Evolutionary conservation across 2,329 filamentous ascomycete species (phyloP), one percentile per base, ranked within the genome.

Genomic region (Arthrobotrys megalospora): DNA sequence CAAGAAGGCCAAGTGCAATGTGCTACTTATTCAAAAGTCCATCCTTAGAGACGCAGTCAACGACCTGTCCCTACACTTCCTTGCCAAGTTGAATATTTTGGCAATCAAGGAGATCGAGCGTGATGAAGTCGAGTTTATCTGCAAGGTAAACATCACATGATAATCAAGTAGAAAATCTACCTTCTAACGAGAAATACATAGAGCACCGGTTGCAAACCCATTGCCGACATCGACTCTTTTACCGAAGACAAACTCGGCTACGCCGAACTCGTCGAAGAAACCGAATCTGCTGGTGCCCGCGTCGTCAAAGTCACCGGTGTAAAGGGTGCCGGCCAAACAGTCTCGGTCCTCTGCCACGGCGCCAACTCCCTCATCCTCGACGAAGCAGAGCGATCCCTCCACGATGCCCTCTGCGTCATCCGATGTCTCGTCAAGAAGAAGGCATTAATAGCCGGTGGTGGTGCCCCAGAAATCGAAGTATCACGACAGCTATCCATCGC

Each of bases 1-100:
- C 86, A 97, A 98, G 87, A 99, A 98, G 89, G 94, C 96, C 81
- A 99, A 98, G 88, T 99, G 96, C 87, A 99, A 99, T 83, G 96
- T 99, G 50, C 90, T 98, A 52, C 88, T 99, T 81, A 98, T 99
- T 82, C 96, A 99, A 84, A 99, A 99, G 87, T 98, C 95, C 12
- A 99, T 99, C 82, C 90, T 99, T 76, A 91, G 96, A 82, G 96
- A 99, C 83, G 96, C 96, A 41, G 94, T 99, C 85, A 99, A 99
- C 87, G 96, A 99, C 82, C 89, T 99, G 75, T 97, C 93, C 80
- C 89, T 99, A 80, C 96, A 99, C 87, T 99, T 99, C 89, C 89
- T 99, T 80, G 93, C 96, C 83, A 97, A 97, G 85, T 91, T 98
- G 80, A 95, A 95, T 86, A 99, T 99, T 82, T 88, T 98, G 80